Base-by-base conservation (phyloP, 495 filamentous ascomycete species). In the Pyrenula aspistea region DNA sequence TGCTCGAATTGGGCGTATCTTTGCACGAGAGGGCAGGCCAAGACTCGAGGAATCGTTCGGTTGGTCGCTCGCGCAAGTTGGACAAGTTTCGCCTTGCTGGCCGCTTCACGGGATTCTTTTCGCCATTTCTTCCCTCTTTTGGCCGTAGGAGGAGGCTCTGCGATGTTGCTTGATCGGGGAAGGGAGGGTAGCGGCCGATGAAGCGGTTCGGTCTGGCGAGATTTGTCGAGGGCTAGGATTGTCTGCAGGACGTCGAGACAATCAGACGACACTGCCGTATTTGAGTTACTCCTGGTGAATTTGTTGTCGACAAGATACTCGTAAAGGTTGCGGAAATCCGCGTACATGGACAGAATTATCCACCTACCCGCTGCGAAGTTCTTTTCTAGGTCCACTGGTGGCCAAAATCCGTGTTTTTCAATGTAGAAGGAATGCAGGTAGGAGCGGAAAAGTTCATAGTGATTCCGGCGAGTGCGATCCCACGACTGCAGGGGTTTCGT, bases 391-490 rank as follows among this genome's bases (percentile, higher is more conserved):
- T 64, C 65, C 2, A 67, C 64, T 2, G 84, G 84, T 1, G 84
- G 84, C 65, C 83, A 88, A 63, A 81, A 83, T 2, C 84, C 83
- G 50, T 83, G 76, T 58, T 78, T 81, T 15, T 70, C 70, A 12
- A 79, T 68, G 64, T 83, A 87, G 60, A 73, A 82, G n/a, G 67
- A 66, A 19, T 80, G 72, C 2, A 88, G 65, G 54, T 85, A 84
- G 12, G 75, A 75, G 48, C 84, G 72, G 63, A 88, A 87, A 8
- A 73, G 73, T 55, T 85, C 78, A 2, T 87, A 77, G 63, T 87
- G 84, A 10, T 72, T 64, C 57, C 75, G 67, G 21, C 74, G 75
- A 4, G 71, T 75, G 2, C 73, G 59, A n/a, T 74, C 63, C 10
- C 86, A 68, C 2, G 77, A 79, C 19, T 85, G 68, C 51, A 82